Conservation (phyloP, 2,329 filamentous ascomycete species). For the Incumbomyces delicatus region DNA sequence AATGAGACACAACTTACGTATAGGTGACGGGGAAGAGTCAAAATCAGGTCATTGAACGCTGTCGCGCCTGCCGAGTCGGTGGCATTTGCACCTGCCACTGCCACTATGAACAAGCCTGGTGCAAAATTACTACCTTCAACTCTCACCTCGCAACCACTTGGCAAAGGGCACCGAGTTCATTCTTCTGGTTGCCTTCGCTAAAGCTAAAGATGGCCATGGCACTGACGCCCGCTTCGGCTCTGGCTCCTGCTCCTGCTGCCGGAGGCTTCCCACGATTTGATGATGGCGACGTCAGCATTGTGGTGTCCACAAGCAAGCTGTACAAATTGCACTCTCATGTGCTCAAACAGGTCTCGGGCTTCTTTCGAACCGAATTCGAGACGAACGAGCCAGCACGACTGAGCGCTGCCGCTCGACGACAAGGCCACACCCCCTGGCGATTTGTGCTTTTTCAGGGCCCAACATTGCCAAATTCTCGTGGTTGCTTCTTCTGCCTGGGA, state of each 20-base stretch:
- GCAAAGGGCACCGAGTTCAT: too few species aligned
- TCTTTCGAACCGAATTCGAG: conserved; percentile 18
- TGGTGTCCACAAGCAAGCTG: conserved; percentile 26
- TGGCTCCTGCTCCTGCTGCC: too few species aligned
- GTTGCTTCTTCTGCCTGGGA: conserved; percentile 16
- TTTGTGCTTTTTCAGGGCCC: conserved; percentile 16
- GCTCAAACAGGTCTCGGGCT: conserved; percentile 18
- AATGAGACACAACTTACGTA: too few species aligned
- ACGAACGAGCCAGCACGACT: conserved; percentile 22
- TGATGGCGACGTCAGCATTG: conserved; percentile 32
- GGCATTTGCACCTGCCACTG: too few species aligned
- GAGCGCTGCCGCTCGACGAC: conserved; percentile 22
- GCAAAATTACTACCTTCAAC: too few species aligned
- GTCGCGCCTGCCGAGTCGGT: too few species aligned
- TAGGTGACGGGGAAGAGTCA: too few species aligned
- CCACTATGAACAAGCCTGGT: too few species aligned
- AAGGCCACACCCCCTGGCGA: conserved; percentile 18
- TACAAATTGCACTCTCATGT: conserved; percentile 31
- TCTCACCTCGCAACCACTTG: too few species aligned
- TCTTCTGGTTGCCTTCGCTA: too few species aligned
- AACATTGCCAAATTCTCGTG: background rate
- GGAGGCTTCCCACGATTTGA: conserved; percentile 27
- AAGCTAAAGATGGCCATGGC: too few species aligned
- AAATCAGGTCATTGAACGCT: too few species aligned
- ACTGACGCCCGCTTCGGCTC: conserved; percentile 6